These are phyloP conservation scores for Plectosphaerella cucumerina DNA, from an alignment of 2,329 filamentous ascomycete genomes.

Conservation along the genomic window DNA sequence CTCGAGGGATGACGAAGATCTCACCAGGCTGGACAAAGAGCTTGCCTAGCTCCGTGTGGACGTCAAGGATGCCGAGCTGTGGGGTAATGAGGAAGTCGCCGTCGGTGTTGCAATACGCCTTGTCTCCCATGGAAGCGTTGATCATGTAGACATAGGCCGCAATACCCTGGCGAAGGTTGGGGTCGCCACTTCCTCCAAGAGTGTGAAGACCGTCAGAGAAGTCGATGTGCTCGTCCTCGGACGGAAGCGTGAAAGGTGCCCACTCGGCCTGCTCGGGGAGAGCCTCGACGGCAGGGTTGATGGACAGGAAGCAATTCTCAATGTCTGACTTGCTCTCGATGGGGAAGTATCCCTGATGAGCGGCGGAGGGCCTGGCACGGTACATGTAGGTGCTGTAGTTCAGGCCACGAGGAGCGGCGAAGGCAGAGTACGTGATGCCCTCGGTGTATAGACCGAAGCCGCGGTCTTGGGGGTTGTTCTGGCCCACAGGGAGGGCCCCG, in stretches of 20 bases:
- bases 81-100: constrained; percentile 62
- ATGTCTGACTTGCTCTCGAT: not conserved
- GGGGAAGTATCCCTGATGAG: constrained; percentile 18
- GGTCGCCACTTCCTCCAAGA: constrained; percentile 43
- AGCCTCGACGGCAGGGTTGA: not conserved
- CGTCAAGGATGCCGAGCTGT: constrained; percentile 58
- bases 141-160: constrained; percentile 44
- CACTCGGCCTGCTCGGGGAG: not conserved
- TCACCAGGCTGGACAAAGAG: constrained; percentile 59
- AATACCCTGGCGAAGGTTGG: constrained; percentile 44
- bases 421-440: constrained; percentile 34
- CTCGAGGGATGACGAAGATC: constrained; percentile 59
- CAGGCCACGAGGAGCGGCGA: constrained; percentile 22
- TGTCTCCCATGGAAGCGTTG: constrained; percentile 38
- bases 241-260: not conserved
- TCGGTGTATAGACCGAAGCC: constrained; percentile 34
- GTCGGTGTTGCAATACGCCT: constrained; percentile 50
- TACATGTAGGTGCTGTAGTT: constrained; percentile 27
- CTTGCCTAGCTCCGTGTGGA: constrained; percentile 63
- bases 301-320: not conserved
- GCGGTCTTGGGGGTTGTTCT: constrained; percentile 37
- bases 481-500: constrained; percentile 39
- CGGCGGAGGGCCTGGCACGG: constrained; percentile 21
- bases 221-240: constrained; percentile 20
- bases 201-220: constrained; percentile 45